Evolutionary conservation across 176 grass and related monocot species (phyloP).

Genomic region (Melocanna baccifera): DNA sequence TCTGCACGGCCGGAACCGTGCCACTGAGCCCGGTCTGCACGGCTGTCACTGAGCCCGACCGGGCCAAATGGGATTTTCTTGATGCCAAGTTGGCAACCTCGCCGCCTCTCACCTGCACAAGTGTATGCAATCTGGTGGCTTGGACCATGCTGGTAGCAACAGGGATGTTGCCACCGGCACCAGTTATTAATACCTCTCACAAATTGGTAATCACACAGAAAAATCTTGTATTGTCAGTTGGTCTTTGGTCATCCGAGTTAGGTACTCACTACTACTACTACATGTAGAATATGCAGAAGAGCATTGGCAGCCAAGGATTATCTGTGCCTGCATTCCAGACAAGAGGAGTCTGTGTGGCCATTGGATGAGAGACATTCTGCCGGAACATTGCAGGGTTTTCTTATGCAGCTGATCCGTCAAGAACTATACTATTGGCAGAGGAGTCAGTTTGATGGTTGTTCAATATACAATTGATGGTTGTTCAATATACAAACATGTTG

Average conservation of each 20-base stretch:
- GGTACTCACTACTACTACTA: slow-evolving; percentile 12
- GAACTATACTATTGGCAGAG: slow-evolving; percentile 8
- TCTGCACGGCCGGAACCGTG: neutral
- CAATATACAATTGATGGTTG: neutral
- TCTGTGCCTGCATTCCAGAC: slow-evolving; percentile 23
- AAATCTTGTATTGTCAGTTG: slow-evolving; percentile 37
- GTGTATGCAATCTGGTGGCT: slow-evolving; percentile 21
- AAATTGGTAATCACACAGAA: slow-evolving; percentile 24
- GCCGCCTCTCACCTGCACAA: neutral
- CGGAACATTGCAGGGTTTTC: slow-evolving; percentile 10
- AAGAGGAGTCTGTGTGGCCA: slow-evolving; percentile 2
- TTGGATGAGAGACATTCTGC: neutral
- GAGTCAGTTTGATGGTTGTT: slow-evolving; percentile 12
- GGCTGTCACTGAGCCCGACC: slow-evolving; percentile 10
- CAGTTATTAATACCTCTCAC: slow-evolving; percentile 7
- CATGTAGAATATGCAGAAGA: neutral
- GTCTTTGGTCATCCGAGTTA: slow-evolving; percentile 34
- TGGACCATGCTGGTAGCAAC: slow-evolving; percentile 40
- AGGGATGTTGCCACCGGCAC: slow-evolving; percentile 24
- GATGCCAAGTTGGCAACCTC: slow-evolving; percentile 18
- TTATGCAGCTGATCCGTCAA: neutral
- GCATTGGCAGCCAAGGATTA: slow-evolving; percentile 18
- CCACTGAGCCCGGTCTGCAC: slow-evolving; percentile 1
- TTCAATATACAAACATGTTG: slow-evolving; percentile 5
- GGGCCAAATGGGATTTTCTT: slow-evolving; percentile 22